Base-by-base conservation (phyloP, 305 asterid genomes). In the Petunia hybrid region DNA sequence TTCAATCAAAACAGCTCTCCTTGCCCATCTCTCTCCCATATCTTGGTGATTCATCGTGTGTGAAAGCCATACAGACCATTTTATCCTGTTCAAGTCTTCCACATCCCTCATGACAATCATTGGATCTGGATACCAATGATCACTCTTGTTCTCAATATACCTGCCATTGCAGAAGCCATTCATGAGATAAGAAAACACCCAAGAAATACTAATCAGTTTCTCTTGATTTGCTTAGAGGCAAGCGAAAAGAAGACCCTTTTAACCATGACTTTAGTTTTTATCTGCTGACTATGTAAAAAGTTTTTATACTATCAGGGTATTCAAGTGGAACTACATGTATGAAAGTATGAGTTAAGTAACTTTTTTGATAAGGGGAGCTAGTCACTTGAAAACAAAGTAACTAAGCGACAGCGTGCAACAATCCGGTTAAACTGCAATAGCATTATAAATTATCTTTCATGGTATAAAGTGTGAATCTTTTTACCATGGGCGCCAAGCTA, bases 11-110 rank as follows among this genome's bases (percentile, higher is more conserved):
- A 77, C 73, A 41, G 85, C 83, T 81, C 92, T 83, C 76, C 89
- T 86, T 31, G 3, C 12, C 84, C 85, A 87, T 70, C 84, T 86
- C 80, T 85, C 83, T 7, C 83, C 84, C 84, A 86, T 86, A 68
- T 89, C 88, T 38, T 89, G 92, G 75, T 76, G 80, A 41, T 89
- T 89, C 85, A 89, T 89, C 12, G 53, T 84, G 55, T 89, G 91
- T 2, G 77, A 45, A 46, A 77, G 36, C 92, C 92, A 89, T 2
- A 89, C 78, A 3, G 91, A 80, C 81, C 85, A 74, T 71, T 79
- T 80, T 77, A 89, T 36, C 78, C 79, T 59, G 85, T 83, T 78
- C 68, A 89, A 14, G 82, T 86, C 91, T 35, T 81, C 84, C 4
- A 89, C 42, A 63, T 84, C 82, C 85, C 82, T 86, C 79, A 82